phyloP scores from a whole-genome alignment of 768 basidiomycete genomes.

The Lanmaoa rubissima region DNA sequence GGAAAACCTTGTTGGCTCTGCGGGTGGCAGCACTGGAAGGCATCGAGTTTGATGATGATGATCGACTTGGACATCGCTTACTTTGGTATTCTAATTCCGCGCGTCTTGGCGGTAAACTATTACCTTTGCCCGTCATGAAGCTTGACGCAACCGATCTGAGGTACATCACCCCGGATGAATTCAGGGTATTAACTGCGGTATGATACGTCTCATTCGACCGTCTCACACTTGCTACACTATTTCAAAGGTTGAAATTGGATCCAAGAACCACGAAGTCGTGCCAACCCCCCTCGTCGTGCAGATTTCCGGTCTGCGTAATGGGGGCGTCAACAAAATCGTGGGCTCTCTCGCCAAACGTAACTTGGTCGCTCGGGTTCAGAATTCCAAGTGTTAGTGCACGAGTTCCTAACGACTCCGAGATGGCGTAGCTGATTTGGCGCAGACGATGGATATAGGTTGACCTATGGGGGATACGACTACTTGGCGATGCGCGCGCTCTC shows the following conservation, averaged over 20 bases:
- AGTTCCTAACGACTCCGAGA: not conserved
- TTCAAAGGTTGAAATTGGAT: conserved; percentile 90
- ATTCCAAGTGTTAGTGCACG: conserved; percentile 73
- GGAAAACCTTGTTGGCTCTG: conserved; percentile 36
- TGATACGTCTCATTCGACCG: conserved; percentile 1
- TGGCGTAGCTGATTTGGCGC: conserved; percentile 7
- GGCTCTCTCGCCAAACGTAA: conserved; percentile 90
- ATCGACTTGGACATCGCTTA: not conserved
- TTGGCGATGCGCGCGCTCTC: conserved; percentile 92
- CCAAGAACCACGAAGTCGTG: conserved; percentile 96
- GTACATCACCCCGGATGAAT: conserved; percentile 90
- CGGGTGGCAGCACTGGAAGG: conserved; percentile 19
- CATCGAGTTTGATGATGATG: conserved; percentile 7
- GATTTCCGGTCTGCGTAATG: conserved; percentile 88
- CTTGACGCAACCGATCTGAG: conserved; percentile 92
- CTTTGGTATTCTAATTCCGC: conserved; percentile 7
- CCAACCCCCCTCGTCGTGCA: conserved; percentile 87
- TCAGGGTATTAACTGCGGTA: conserved; percentile 94
- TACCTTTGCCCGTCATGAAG: conserved; percentile 56
- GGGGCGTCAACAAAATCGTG: conserved; percentile 91
- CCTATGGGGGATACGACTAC: conserved; percentile 98
- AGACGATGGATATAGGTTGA: conserved; percentile 98
- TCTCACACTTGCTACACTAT: conserved; percentile 4
- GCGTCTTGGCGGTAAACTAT: not conserved
- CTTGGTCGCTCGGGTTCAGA: conserved; percentile 85